phyloP scores from a whole-genome alignment of 805 yeast species.

The Metschnikowia vanudenii region DNA sequence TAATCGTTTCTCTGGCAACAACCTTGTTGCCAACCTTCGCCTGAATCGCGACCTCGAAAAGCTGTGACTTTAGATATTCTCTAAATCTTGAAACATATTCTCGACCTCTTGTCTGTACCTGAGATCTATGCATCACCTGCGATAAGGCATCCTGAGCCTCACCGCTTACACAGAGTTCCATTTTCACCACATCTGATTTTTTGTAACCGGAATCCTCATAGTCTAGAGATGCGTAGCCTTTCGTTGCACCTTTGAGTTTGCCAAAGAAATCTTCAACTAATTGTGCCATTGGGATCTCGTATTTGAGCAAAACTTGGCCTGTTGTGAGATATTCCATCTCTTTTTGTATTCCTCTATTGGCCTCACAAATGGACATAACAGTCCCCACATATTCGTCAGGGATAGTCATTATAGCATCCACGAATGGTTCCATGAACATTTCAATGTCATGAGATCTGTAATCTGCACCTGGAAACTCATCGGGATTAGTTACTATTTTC shows the following conservation, averaged over 20 bases:
- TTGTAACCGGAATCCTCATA: slow-evolving; percentile 91
- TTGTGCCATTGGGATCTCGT: slow-evolving; percentile 82
- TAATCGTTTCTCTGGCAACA: slow-evolving; percentile 88
- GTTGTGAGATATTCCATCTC: slow-evolving; percentile 74
- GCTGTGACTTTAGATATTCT: slow-evolving; percentile 73
- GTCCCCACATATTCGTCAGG: slow-evolving; percentile 87
- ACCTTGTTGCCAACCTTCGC: slow-evolving; percentile 79
- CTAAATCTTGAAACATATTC: slow-evolving; percentile 84
- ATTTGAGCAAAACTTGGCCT: slow-evolving; percentile 79
- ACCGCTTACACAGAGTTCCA: slow-evolving; percentile 89
- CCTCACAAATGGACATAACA: slow-evolving; percentile 83
- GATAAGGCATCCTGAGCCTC: slow-evolving; percentile 88
- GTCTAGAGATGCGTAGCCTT: slow-evolving; percentile 92
- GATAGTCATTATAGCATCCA: slow-evolving; percentile 83
- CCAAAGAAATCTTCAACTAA: slow-evolving; percentile 96
- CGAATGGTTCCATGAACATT: slow-evolving; percentile 75
- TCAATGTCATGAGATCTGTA: slow-evolving; percentile 48
- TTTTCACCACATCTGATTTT: slow-evolving; percentile 75
- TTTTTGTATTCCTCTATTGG: slow-evolving; percentile 76
- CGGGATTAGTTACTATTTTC: slow-evolving; percentile 78
- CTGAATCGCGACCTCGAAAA: slow-evolving; percentile 90
- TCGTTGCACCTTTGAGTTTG: slow-evolving; percentile 80
- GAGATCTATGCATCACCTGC: slow-evolving; percentile 81
- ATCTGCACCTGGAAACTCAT: slow-evolving; percentile 76
- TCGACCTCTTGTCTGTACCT: slow-evolving; percentile 68